Evolutionary conservation across 768 basidiomycete species (phyloP), one percentile per base, ranked within the genome.

Genomic region (Chiua virens): DNA sequence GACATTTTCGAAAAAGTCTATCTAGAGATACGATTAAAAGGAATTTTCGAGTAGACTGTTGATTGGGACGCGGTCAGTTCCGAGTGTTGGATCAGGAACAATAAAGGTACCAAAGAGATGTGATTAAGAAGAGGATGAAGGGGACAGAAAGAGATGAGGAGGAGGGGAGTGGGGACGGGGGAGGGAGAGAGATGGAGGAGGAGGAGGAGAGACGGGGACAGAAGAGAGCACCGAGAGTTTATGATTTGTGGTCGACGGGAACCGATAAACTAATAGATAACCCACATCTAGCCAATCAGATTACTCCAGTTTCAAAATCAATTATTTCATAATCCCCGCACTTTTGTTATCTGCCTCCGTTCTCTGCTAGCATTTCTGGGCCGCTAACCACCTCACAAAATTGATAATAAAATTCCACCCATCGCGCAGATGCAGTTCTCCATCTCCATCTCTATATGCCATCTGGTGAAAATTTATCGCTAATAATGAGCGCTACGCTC

Each of bases 1-100:
- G 81, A 75, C 82, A 82, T 82, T 67, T 66, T 64, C 54, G 51
- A 50, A 39, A 45, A 51, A 47, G 50, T 58, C 32, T 53, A 66
- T 63, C 55, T 65, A 68, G 63, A 58, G 68, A 70, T 69, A 58
- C 47, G 66, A 70, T 68, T 67, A 67, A 58, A 61, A 36, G 39
- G 49, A 43, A 54, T 11, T 57, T 49, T 63, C 37, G 53, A 45
- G 58, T 66, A 68, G 11, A 23, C 60, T 63, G 51, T 40, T 34
- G 52, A 61, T 51, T 46, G 45, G 41, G 39, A 35, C 8, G 41
- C n/a, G 52, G 59, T 67, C 34, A 61, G 49, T 17, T 22, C 25
- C 2, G 34, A 45, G 10, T 23, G 34, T 40, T 4, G 22, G 30
- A 44, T 34, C 44, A 30, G 34, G 21, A 27, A 39, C 17, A 17